A percentile compares a stretch with the other conserved stretches of the same genome.
These are phyloP conservation scores for Sclerotinia borealis DNA, from an alignment of 2,329 filamentous ascomycete species.

Conservation along the genomic window DNA sequence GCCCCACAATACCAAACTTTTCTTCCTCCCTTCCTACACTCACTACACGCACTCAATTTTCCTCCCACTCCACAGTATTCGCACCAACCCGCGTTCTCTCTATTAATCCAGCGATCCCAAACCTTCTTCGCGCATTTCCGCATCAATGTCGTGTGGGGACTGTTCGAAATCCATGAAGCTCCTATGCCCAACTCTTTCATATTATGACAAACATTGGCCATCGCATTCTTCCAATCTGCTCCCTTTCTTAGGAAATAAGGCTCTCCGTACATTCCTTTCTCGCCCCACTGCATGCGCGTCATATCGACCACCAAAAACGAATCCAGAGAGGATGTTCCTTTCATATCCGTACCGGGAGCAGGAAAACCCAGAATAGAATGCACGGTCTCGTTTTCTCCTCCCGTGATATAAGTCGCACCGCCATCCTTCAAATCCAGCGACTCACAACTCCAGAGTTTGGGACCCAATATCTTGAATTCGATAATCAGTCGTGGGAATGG, in stretches of 20 bases:
- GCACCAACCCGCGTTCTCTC: slow-evolving; percentile 14
- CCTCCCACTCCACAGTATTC: slow-evolving; percentile 12
- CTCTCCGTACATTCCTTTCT: neutral
- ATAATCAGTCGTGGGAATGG: neutral
- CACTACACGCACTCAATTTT: neutral
- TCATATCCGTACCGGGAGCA: neutral
- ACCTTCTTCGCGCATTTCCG: slow-evolving; percentile 3
- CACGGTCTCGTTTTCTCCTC: neutral
- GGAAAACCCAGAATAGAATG: slow-evolving; percentile 4
- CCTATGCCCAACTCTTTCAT: neutral
- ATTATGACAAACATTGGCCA: neutral
- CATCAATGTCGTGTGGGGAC: neutral
- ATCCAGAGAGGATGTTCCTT: no score
- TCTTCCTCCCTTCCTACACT: neutral
- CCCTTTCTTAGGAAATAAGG: neutral
- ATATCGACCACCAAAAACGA: slow-evolving; percentile 12
- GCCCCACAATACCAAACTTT: neutral
- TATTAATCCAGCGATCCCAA: slow-evolving; percentile 14
- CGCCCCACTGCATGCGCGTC: slow-evolving; percentile 8
- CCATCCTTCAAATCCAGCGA: neutral
- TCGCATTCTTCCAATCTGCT: neutral
- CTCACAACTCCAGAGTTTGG: neutral
- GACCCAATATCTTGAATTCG: neutral
- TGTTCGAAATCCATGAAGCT: neutral
- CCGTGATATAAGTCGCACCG: neutral